Conservation (phyloP, 352 stramenopile species). For the Phytophthora meadii region DNA sequence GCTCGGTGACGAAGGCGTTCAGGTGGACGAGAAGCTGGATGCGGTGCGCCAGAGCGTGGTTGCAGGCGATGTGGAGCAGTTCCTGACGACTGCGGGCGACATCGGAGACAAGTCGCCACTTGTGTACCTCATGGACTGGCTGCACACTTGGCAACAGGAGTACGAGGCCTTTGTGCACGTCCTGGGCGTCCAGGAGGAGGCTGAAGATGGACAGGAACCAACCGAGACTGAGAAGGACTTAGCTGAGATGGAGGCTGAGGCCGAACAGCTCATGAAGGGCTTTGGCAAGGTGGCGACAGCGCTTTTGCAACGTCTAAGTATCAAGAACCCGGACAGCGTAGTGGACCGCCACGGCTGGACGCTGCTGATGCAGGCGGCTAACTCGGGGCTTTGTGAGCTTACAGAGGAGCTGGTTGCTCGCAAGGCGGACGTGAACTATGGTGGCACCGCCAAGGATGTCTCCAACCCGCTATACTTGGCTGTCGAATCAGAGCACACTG, state of each 20-base stretch:
- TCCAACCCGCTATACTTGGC: conserved; percentile 78
- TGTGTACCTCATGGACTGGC: conserved; percentile 85
- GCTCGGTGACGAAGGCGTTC: conserved; percentile 42
- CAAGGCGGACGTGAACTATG: conserved; percentile 70
- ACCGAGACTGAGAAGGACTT: conserved; percentile 62
- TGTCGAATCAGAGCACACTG: conserved; percentile 77
- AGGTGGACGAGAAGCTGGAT: conserved; percentile 53
- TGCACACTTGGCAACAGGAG: conserved; percentile 89
- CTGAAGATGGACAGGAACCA: conserved; percentile 34
- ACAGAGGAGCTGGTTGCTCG: conserved; percentile 58
- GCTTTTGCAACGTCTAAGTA: conserved; percentile 54
- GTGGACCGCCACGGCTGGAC: conserved; percentile 84
- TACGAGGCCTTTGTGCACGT: conserved; percentile 85
- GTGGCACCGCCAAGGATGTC: conserved; percentile 49
- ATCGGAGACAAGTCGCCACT: conserved; percentile 49
- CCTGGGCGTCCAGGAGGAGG: conserved; percentile 61
- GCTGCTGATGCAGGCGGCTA: conserved; percentile 86
- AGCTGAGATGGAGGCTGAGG: conserved; percentile 77
- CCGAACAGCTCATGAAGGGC: conserved; percentile 66
- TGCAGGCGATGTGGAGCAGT: conserved; percentile 53
- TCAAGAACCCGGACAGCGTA: conserved; percentile 52
- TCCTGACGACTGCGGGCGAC: conserved; percentile 42
- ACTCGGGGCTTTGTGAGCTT: conserved; percentile 70
- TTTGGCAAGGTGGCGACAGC: conserved; percentile 63
- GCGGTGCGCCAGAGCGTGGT: conserved; percentile 70